A percentile compares a stretch with the other conserved stretches of the same genome.
phyloP scores from a whole-genome alignment of 176 grass and related monocot genomes.

The Poa pratensis region DNA sequence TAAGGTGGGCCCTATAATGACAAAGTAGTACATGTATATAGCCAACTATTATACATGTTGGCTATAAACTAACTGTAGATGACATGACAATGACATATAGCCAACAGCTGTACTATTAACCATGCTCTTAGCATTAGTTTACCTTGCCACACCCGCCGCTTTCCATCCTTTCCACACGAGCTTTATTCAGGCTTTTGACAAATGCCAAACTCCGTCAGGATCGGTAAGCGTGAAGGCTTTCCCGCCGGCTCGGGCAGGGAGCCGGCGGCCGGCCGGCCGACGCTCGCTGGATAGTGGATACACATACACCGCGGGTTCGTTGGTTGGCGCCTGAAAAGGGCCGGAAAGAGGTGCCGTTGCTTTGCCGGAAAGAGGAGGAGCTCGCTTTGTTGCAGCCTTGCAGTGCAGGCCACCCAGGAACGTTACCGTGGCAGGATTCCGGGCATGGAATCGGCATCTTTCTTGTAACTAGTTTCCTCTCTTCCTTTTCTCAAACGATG shows the following conservation, averaged over 20 bases:
- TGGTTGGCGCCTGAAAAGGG: conserved; percentile 36
- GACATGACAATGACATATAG: too few relatives aligned
- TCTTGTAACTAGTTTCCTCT: background rate
- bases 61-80: too few relatives aligned
- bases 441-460: background rate
- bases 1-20: too few relatives aligned
- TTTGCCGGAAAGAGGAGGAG: conserved; percentile 34
- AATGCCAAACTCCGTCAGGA: too few relatives aligned
- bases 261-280: background rate
- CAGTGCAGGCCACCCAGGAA: background rate
- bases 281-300: too few relatives aligned
- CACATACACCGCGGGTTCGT: background rate
- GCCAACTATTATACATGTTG: too few relatives aligned
- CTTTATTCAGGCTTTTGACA: background rate
- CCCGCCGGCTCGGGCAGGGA: background rate
- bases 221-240: background rate
- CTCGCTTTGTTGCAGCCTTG: background rate
- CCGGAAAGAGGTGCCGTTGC: conserved; percentile 51
- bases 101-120: too few relatives aligned
- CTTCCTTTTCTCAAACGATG: background rate
- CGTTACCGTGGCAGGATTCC: background rate
- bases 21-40: too few relatives aligned
- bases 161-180: conserved; percentile 41
- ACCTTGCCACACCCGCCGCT: background rate
- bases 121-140: too few relatives aligned